Percentiles rank a stretch among this genome's conserved stretches.
Evolutionary conservation across 1,284 basidiomycete genomes (phyloP).

Genomic region (Puccinia triticina): DNA sequence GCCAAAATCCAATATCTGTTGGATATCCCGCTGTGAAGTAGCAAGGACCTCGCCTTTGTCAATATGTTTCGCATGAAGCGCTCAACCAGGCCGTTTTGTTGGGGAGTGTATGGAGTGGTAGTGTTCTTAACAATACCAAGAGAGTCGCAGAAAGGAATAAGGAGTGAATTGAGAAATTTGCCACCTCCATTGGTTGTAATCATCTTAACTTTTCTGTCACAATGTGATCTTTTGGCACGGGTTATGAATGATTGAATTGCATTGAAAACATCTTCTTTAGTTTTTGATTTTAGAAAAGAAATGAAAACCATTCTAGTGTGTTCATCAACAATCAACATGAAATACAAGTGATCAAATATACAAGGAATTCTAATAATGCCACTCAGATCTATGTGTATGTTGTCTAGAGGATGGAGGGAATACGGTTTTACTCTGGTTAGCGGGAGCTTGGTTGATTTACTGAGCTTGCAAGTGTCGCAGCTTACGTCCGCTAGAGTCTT

Average conservation of each 20-base stretch:
- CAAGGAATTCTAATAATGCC: too few relatives aligned
- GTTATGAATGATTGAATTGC: neutral
- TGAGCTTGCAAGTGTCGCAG: neutral
- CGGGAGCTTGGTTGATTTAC: conserved; percentile 2
- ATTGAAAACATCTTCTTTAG: conserved; percentile 5
- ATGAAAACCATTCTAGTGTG: neutral
- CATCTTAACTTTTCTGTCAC: too few relatives aligned
- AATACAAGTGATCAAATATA: neutral
- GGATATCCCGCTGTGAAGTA: neutral
- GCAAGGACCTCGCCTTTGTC: neutral
- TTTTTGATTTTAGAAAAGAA: conserved; percentile 20
- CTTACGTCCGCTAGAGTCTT: neutral
- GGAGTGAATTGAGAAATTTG: too few relatives aligned
- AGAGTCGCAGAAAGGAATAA: too few relatives aligned
- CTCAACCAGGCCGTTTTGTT: conserved; percentile 14
- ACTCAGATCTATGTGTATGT: too few relatives aligned
- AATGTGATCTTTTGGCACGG: too few relatives aligned
- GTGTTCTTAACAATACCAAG: neutral
- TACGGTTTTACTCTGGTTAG: neutral
- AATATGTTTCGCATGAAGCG: neutral
- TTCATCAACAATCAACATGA: neutral
- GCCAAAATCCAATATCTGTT: neutral
- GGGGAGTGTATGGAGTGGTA: conserved; percentile 10
- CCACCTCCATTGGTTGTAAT: too few relatives aligned
- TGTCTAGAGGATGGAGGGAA: neutral